A percentile compares a stretch with the other conserved stretches of the same genome.
phyloP scores from a whole-genome alignment of 1,139 yeast genomes.

The Yamadazyma spencermartinsiae region DNA sequence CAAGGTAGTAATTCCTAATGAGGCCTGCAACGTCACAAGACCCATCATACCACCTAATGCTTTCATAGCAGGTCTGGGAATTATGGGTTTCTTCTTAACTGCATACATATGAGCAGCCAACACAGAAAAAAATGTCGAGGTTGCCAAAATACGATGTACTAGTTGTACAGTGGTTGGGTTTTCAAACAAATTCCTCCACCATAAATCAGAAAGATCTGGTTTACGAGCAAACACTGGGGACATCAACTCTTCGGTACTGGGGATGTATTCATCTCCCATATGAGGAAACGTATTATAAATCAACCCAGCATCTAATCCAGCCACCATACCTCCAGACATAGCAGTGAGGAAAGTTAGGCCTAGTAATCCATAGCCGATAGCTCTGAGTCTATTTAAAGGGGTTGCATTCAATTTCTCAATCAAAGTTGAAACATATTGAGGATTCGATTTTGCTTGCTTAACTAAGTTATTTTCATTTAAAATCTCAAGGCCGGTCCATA shows the following conservation, averaged over 20 bases:
- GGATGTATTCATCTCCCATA: slow-evolving; percentile 84
- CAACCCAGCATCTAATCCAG: slow-evolving; percentile 96
- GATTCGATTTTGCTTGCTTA: slow-evolving; percentile 44
- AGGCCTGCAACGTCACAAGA: slow-evolving; percentile 75
- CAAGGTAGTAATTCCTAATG: slow-evolving; percentile 83
- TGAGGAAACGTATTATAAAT: slow-evolving; percentile 95
- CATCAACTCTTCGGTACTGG: slow-evolving; percentile 72
- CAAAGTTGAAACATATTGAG: slow-evolving; percentile 53
- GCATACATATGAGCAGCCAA: slow-evolving; percentile 67
- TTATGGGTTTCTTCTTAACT: slow-evolving; percentile 50
- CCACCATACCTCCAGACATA: slow-evolving; percentile 97
- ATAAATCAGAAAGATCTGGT: slow-evolving; percentile 66
- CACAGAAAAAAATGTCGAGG: slow-evolving; percentile 72
- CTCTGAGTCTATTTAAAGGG: slow-evolving; percentile 56
- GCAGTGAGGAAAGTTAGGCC: slow-evolving; percentile 82
- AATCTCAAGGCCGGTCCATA: slow-evolving; percentile 86
- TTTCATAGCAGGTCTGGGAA: slow-evolving; percentile 58
- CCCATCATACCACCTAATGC: slow-evolving; percentile 76
- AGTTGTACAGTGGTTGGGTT: slow-evolving; percentile 96
- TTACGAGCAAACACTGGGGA: slow-evolving; percentile 71
- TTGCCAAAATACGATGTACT: slow-evolving; percentile 84
- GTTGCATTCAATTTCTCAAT: slow-evolving; percentile 55
- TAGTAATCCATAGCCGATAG: slow-evolving; percentile 54
- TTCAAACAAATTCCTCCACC: slow-evolving; percentile 92
- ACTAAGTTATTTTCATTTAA: slow-evolving; percentile 71